phyloP scores from a whole-genome alignment of 352 stramenopile species.

The Globisporangium splendens region DNA sequence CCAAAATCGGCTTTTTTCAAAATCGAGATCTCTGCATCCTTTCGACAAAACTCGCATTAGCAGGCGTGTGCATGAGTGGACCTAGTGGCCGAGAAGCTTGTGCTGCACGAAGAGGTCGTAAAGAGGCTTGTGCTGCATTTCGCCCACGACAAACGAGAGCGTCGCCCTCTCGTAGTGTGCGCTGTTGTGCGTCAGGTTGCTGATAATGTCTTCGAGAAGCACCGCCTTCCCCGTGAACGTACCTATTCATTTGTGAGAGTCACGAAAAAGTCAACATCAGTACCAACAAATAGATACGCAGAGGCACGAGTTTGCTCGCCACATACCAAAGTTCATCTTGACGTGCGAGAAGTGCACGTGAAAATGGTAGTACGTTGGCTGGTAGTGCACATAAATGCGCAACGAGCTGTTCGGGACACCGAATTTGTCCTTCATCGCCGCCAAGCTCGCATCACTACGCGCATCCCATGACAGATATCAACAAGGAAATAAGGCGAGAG shows the following conservation, averaged over 20 bases:
- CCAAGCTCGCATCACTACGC: constrained; percentile 53
- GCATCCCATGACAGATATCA: not conserved
- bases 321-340: constrained; percentile 68
- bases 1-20: too few relatives aligned
- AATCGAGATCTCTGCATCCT: too few relatives aligned
- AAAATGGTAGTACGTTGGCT: constrained; percentile 88
- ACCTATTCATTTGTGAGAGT: constrained; percentile 20
- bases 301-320: too few relatives aligned
- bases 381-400: constrained; percentile 86
- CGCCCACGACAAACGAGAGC: constrained; percentile 70
- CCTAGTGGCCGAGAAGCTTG: constrained; percentile 27
- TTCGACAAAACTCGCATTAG: not conserved
- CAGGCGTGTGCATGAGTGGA: not conserved
- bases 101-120: constrained; percentile 61
- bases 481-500: not conserved
- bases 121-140: constrained; percentile 78
- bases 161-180: constrained; percentile 74
- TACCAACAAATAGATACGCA: too few relatives aligned
- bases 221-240: constrained; percentile 78
- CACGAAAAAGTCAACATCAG: not conserved
- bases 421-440: constrained; percentile 53
- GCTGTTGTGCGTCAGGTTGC: constrained; percentile 61
- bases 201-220: constrained; percentile 82
- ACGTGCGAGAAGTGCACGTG: constrained; percentile 87
- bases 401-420: constrained; percentile 47